Base-by-base conservation (phyloP, 2,329 filamentous ascomycete genomes). In the Alternaria arborescens region DNA sequence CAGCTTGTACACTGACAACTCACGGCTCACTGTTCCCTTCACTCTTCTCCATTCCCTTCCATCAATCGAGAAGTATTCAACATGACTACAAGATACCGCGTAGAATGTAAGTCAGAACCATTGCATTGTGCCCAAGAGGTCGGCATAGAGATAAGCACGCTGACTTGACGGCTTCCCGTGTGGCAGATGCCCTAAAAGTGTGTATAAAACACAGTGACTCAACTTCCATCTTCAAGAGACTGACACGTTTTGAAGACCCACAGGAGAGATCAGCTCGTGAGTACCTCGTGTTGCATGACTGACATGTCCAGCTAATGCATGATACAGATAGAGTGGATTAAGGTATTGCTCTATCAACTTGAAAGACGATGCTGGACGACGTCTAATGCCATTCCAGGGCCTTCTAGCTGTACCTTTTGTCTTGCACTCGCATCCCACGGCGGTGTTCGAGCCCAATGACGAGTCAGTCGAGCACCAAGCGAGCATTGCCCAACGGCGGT, bases 341-440 rank as follows among this genome's bases (percentile, higher is more conserved):
- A 99, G 81, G 84, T 85, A 79, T 55, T 8, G 24, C n/a, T 16
- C 14, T 10, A 5, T 20, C 7, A 4, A 34, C 14, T 28, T n/a
- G 30, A 4, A 18, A 11, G 34, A 14, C 24, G 24, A 41, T 2
- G 20, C 26, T 34, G 63, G 40, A 60, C 20, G 22, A 11, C 22
- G 32, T 16, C 34, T 24, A 40, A 61, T 43, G 22, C 34, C 16
- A 12, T 4, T 16, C 0, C 3, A 79, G 77, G 77, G 77, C 30
- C 86, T 98, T 4, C 84, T 98, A 12, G 95, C 95, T 1, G 94
- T 98, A 0, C 95, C 95, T 0, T 99, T 99, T 76, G 94, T 99
- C 40, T 87, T 99, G 55, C 93, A 97, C 78, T 97, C 94, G 1
- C 94, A 98, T 76, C 95, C 95, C 4, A 96, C 93, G 1, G 93